Conservation (phyloP, 306 rosid species). For the Cucurbita maxima region DNA sequence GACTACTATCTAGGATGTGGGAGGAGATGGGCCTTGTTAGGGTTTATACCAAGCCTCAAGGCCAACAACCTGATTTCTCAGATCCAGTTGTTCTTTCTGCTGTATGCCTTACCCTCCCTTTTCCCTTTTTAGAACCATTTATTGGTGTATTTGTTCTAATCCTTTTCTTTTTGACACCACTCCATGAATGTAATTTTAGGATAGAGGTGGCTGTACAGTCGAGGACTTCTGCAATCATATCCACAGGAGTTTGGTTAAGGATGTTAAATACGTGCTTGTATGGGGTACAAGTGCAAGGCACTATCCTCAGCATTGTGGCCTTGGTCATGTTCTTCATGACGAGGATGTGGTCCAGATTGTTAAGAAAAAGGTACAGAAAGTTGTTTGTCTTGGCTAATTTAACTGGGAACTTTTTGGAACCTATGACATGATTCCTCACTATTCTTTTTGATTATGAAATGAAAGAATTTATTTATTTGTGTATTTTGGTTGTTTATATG, state of each 20-base stretch:
- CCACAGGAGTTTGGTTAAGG: slow-evolving; percentile 92
- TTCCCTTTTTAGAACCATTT: background rate
- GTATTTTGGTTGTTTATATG: background rate
- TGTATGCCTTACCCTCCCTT: slow-evolving; percentile 36
- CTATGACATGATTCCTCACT: background rate
- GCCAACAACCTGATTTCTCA: slow-evolving; percentile 92
- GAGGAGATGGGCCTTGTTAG: slow-evolving; percentile 98
- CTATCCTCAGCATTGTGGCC: slow-evolving; percentile 94
- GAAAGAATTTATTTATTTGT: background rate
- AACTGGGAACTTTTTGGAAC: background rate
- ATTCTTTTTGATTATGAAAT: background rate
- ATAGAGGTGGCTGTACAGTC: slow-evolving; percentile 94
- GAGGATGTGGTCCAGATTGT: slow-evolving; percentile 98
- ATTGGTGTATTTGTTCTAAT: background rate
- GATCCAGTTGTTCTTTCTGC: slow-evolving; percentile 94
- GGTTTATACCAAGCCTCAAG: slow-evolving; percentile 96
- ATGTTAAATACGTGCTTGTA: slow-evolving; percentile 89
- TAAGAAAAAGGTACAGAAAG: slow-evolving; percentile 75
- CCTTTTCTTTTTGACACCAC: slow-evolving; percentile 1
- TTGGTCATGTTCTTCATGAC: slow-evolving; percentile 56
- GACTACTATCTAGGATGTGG: slow-evolving; percentile 94
- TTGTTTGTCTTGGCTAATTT: background rate
- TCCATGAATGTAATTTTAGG: slow-evolving; percentile 33
- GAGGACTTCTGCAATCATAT: slow-evolving; percentile 96
- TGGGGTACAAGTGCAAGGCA: slow-evolving; percentile 97